Evolutionary conservation across 352 stramenopile genomes (phyloP), one percentile per base, ranked within the genome.

Genomic region (Pythium rhizo-oryzae): DNA sequence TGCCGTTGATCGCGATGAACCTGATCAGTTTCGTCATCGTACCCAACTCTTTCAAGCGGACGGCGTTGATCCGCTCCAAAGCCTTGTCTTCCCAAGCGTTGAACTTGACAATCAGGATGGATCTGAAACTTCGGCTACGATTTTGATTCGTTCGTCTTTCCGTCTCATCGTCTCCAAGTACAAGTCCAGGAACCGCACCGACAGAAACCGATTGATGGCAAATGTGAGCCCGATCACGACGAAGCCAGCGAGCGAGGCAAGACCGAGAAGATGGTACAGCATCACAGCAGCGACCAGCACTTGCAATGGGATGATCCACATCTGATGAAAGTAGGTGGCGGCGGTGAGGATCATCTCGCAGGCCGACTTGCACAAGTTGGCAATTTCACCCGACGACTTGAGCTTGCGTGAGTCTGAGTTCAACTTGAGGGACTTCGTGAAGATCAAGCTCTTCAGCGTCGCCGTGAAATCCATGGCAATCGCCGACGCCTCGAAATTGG

Each of bases 91-190:
- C 94, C 91, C 89, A 98, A 3, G 90, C 88, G 74, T 97, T 97
- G 60, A 97, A 92, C 77, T 98, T 98, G 79, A 98, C 87, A 62
- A 97, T 93, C 23, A 82, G 75, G 65, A 98, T 97, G 4, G 78
- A 73, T 50, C 76, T 88, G 60, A 91, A 82, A 79, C 79, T 47
- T 91, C 81, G 12, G 75, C 74, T 5, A 91, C 67, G 19, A 67
- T 54, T 55, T 85, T 82, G 69, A 65, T 41, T 8, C 84, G 69
- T 18, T 53, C 50, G 33, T 90, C 80, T 49, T 82, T 78, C 24
- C 41, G 21, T 4, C 19, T 24, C 25, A 71, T 62, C 8, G 60
- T 55, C 15, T 59, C 54, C 30, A 52, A 9, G 16, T 53, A 59
- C 25, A 71, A 24, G 6, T 16, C 25, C 13, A 71, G 62, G 54